Evolutionary conservation across 768 basidiomycete species (phyloP), one percentile per base, ranked within the genome.

Genomic region (Podaxis rugospora): DNA sequence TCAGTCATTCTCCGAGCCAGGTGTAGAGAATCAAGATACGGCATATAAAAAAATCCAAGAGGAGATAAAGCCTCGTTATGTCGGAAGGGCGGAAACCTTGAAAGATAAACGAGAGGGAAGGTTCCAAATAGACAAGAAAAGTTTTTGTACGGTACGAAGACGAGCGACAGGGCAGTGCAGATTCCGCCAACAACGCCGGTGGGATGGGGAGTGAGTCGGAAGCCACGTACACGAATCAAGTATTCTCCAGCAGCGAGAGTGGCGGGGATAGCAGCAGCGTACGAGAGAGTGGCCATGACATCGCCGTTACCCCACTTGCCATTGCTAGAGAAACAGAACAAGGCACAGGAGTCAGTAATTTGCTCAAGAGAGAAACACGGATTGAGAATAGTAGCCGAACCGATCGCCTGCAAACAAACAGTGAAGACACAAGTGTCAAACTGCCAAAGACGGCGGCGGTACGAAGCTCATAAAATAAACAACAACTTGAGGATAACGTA

Each of bases 191-290:
- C 6, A 54, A 21, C 18, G 10, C 21, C n/a, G 1, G 40, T 3
- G 21, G 16, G 10, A 27, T 11, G n/a, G 14, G 3, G 40, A 35
- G 1, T 50, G 21, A 18, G 32, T 32, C 7, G 32, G 0, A 27
- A 54, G 4, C 51, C 39, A 63, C 66, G n/a, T 62, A 72, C 72
- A 58, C 75, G 69, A 64, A 75, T 74, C 64, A 76, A 67, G 63
- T 76, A 74, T 60, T 76, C 69, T 5, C 73, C 72, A 25, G 70
- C 69, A 18, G 72, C 72, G 39, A 75, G 66, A 5, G 67, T 55
- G 21, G 71, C 65, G n/a, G 75, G 75, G 63, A 75, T 74, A 36
- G 69, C 74, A 0, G 70, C 64, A 40, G 71, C 71, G 61, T 70
- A 74, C 11, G 66, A 51, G 39, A 74, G 69, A 10, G 68, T 66